Percentiles rank a stretch among this genome's conserved stretches.
Conservation (phyloP, 2,329 filamentous ascomycete genomes). For the Coniochaeta sp. region DNA sequence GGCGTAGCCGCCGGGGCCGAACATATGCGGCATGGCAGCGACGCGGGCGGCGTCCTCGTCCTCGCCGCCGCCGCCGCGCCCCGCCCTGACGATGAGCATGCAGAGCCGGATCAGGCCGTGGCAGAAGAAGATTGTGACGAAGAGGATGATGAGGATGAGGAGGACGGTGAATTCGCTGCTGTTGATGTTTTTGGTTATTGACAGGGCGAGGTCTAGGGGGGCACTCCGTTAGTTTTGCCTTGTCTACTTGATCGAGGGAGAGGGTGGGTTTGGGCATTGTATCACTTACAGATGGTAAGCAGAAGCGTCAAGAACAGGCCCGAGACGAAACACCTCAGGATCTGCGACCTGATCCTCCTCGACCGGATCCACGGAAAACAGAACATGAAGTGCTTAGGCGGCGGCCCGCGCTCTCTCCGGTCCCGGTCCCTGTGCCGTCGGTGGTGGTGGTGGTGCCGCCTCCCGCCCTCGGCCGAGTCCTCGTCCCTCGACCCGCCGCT, state of each 20-base stretch:
- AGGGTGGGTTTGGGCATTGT: not conserved
- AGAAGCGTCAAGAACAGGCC: conserved; percentile 53
- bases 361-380: conserved; percentile 52
- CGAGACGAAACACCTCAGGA: conserved; percentile 57
- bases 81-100: conserved; percentile 52
- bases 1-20: conserved; percentile 56
- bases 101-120: conserved; percentile 70
- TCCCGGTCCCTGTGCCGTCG: not conserved
- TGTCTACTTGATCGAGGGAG: not conserved
- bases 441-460: not conserved
- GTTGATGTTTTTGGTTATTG: conserved; percentile 55
- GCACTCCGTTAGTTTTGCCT: not conserved
- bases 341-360: conserved; percentile 42
- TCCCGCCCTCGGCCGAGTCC: conserved; percentile 8
- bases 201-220: conserved; percentile 61
- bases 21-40: conserved; percentile 29
- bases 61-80: conserved; percentile 20
- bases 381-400: conserved; percentile 38
- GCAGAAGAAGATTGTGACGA: conserved; percentile 71
- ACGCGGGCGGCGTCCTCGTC: conserved; percentile 9
- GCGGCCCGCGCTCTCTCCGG: conserved; percentile 7
- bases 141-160: conserved; percentile 69
- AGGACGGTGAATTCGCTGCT: conserved; percentile 71
- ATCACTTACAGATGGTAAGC: conserved; percentile 57
- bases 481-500: conserved; percentile 4